These are phyloP conservation scores for Stephania japonica DNA, from an alignment of 164 flowering plant genomes.

Conservation along the genomic window DNA sequence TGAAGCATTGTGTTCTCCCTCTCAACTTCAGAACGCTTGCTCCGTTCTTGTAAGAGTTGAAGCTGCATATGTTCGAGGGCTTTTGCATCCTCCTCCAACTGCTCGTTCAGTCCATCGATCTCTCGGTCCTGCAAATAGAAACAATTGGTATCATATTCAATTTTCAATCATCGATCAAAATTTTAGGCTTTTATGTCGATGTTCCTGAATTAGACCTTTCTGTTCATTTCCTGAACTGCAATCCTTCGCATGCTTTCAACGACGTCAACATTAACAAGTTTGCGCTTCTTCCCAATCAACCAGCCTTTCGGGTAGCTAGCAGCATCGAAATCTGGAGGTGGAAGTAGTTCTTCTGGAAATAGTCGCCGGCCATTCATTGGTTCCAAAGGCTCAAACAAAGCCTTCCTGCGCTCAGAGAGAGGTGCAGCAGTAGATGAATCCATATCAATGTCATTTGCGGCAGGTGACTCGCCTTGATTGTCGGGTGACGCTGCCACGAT, in stretches of 20 bases:
- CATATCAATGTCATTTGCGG: constrained; percentile 20
- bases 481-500: constrained; percentile 17
- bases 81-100: constrained; percentile 71
- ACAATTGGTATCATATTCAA: not conserved
- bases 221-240: constrained; percentile 92
- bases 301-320: constrained; percentile 79
- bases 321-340: constrained; percentile 92
- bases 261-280: constrained; percentile 95
- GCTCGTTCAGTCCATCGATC: constrained; percentile 81
- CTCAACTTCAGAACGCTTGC: constrained; percentile 69
- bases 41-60: constrained; percentile 73
- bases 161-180: not conserved
- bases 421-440: constrained; percentile 23
- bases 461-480: constrained; percentile 31
- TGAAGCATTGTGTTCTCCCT: constrained; percentile 71
- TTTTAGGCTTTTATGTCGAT: constrained; percentile 1
- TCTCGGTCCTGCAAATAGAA: constrained; percentile 64
- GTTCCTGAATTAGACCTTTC: constrained; percentile 52
- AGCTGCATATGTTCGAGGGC: constrained; percentile 72
- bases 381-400: constrained; percentile 81
- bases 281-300: constrained; percentile 92
- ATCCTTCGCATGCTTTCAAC: constrained; percentile 94
- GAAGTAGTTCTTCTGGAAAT: constrained; percentile 62
- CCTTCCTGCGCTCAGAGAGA: constrained; percentile 81
- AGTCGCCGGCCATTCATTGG: constrained; percentile 44